Evolutionary conservation across 2,329 filamentous ascomycete species (phyloP).

Genomic region (Penicillium sp.): DNA sequence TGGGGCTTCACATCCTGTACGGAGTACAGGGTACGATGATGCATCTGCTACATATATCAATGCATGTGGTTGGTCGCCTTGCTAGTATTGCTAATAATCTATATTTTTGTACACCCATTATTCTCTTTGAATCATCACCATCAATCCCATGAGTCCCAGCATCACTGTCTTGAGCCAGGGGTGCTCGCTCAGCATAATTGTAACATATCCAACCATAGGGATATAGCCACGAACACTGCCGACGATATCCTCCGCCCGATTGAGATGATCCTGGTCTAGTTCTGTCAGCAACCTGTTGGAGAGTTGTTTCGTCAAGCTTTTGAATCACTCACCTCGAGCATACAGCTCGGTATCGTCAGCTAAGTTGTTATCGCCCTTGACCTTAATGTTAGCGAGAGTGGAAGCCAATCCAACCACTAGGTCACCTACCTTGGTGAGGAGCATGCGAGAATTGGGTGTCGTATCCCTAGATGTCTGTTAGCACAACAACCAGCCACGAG

Average conservation of each 20-base stretch:
- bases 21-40: not conserved
- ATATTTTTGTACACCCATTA: conserved; percentile 42
- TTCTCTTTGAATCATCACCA: conserved; percentile 90
- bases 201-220: conserved; percentile 94
- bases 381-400: not conserved
- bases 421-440: conserved; percentile 70
- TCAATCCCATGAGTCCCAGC: conserved; percentile 89
- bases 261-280: conserved; percentile 78
- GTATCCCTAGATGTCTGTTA: conserved; percentile 23
- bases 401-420: not conserved
- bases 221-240: conserved; percentile 90
- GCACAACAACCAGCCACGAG: not conserved
- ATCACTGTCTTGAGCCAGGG: conserved; percentile 96
- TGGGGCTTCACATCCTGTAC: not conserved
- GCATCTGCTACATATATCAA: not conserved
- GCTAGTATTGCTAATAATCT: not conserved
- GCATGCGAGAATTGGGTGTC: conserved; percentile 45
- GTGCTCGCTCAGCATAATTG: conserved; percentile 90
- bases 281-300: not conserved
- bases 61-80: not conserved
- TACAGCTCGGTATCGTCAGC: conserved; percentile 81
- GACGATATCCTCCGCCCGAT: conserved; percentile 79
- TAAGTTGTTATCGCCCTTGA: conserved; percentile 81
- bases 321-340: conserved; percentile 46
- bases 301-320: not conserved